phyloP scores from a whole-genome alignment of 768 basidiomycete genomes.

The Dictyophora rubrovolvata region DNA sequence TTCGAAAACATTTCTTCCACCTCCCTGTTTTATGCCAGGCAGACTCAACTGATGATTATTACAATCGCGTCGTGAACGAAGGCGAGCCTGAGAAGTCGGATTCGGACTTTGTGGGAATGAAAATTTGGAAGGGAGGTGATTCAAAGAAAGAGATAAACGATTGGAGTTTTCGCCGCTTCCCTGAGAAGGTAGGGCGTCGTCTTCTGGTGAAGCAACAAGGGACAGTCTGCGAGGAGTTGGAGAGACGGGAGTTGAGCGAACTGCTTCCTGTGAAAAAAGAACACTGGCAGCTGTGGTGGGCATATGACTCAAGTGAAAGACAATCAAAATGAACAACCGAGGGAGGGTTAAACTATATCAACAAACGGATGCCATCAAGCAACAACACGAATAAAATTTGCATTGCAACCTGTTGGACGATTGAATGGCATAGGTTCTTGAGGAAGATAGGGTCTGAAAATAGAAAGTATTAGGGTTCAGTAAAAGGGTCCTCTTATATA shows the following conservation, averaged over 20 bases:
- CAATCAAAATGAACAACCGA: no score
- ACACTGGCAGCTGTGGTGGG: not conserved
- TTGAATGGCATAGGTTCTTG: not conserved
- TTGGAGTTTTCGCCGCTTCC: not conserved
- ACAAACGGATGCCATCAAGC: not conserved
- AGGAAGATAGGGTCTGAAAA: not conserved
- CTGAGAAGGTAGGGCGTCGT: not conserved
- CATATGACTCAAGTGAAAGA: not conserved
- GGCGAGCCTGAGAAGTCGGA: not conserved
- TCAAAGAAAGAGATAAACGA: conserved; percentile 41
- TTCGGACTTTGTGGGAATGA: conserved; percentile 24
- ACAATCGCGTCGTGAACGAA: not conserved
- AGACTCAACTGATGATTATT: not conserved
- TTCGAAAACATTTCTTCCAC: conserved; percentile 57
- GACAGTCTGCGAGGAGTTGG: not conserved
- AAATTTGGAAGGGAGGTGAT: conserved; percentile 72
- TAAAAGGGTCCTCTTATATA: not conserved
- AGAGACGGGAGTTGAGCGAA: not conserved
- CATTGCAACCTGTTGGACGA: not conserved
- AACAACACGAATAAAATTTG: not conserved
- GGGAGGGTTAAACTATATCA: not conserved
- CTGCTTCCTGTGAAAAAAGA: not conserved
- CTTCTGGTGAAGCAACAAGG: not conserved
- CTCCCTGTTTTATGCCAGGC: conserved; percentile 49
- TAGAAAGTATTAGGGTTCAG: not conserved